Percentiles rank a stretch among this genome's conserved stretches.
phyloP scores from a whole-genome alignment of 1,284 basidiomycete genomes.

The Pholiota adiposa region DNA sequence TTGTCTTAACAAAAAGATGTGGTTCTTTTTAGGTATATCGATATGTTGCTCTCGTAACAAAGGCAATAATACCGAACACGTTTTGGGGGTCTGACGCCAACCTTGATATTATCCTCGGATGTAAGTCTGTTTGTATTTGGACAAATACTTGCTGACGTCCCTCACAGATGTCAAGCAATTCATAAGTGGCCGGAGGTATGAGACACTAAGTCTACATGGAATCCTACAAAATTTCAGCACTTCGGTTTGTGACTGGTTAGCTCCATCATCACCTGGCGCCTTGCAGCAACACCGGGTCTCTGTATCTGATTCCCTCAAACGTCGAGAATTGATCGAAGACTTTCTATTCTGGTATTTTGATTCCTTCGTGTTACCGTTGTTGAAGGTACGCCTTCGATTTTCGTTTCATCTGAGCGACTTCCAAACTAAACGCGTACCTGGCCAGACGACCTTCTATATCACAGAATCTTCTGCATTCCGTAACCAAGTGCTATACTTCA shows the following conservation, averaged over 20 bases:
- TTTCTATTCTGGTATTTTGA: slow-evolving; percentile 95
- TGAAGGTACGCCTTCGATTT: slow-evolving; percentile 58
- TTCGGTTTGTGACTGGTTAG: slow-evolving; percentile 84
- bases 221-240: slow-evolving; percentile 81
- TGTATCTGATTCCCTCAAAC: slow-evolving; percentile 72
- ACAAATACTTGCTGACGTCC: slow-evolving; percentile 1
- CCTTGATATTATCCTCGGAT: slow-evolving; percentile 57
- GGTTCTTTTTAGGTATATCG: slow-evolving; percentile 63
- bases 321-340: slow-evolving; percentile 80
- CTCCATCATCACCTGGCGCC: slow-evolving; percentile 44
- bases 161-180: slow-evolving; percentile 71
- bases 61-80: slow-evolving; percentile 71
- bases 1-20: not conserved
- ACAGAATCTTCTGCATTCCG: slow-evolving; percentile 91
- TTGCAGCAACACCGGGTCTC: slow-evolving; percentile 52
- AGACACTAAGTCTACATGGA: slow-evolving; percentile 82
- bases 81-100: slow-evolving; percentile 85
- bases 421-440: not conserved
- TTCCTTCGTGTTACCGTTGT: slow-evolving; percentile 78
- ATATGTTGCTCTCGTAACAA: slow-evolving; percentile 68
- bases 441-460: slow-evolving; percentile 89
- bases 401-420: slow-evolving; percentile 4
- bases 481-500: slow-evolving; percentile 91
- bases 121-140: slow-evolving; percentile 49
- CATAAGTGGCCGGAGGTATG: slow-evolving; percentile 77